These are phyloP conservation scores for Arthrobotrys conoides DNA, from an alignment of 2,329 filamentous ascomycete species.

Conservation along the genomic window DNA sequence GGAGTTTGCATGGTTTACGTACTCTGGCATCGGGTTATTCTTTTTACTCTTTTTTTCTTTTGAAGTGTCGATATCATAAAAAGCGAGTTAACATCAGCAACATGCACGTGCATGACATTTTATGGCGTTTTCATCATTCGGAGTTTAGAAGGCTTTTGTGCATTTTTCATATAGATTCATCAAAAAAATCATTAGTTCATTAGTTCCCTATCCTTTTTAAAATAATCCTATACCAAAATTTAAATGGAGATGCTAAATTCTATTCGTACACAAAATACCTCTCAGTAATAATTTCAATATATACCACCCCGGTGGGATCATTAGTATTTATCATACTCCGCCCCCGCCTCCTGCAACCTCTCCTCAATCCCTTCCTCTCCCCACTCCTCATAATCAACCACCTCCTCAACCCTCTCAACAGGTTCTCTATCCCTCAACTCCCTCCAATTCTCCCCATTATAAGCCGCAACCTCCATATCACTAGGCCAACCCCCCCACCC, in stretches of 20 bases:
- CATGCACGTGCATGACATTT: not conserved
- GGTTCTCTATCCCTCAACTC: constrained; percentile 39
- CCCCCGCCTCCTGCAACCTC: constrained; percentile 13
- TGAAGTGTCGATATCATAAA: not conserved
- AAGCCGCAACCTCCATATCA: constrained; percentile 50
- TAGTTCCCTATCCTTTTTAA: not conserved
- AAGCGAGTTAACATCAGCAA: constrained; percentile 16
- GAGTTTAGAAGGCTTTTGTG: not conserved
- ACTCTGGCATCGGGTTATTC: not conserved
- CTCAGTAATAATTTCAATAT: not conserved
- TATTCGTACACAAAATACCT: constrained; percentile 4
- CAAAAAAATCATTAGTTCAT: not conserved
- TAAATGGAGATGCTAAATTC: not conserved
- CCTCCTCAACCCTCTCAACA: not conserved
- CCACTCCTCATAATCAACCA: constrained; percentile 31
- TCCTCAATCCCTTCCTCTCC: constrained; percentile 28
- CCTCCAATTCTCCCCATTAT: constrained; percentile 51
- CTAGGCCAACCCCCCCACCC: constrained; percentile 57
- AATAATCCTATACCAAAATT: constrained; percentile 1
- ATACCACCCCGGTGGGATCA: too few species aligned
- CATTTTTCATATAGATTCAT: not conserved
- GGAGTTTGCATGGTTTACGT: not conserved
- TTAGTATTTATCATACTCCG: constrained; percentile 6
- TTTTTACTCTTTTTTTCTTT: not conserved
- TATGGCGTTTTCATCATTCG: constrained; percentile 9